Evolutionary conservation across 805 yeast genomes (phyloP).

Genomic region (Nakazawaea anatomiae): DNA sequence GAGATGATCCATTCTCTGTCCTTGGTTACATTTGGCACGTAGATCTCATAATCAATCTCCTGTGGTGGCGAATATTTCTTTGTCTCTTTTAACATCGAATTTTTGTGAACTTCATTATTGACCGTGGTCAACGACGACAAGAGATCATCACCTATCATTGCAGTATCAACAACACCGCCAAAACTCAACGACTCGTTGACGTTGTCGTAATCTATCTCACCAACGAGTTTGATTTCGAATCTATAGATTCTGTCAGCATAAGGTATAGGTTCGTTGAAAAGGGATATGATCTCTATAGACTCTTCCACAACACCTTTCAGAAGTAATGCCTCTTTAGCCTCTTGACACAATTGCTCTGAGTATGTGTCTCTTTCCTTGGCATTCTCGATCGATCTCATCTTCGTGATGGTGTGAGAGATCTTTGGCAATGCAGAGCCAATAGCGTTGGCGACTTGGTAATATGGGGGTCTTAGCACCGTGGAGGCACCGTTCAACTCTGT

Average conservation of each 20-base stretch:
- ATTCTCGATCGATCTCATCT: conserved; percentile 13
- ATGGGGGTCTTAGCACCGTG: conserved; percentile 34
- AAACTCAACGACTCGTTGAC: conserved; percentile 2
- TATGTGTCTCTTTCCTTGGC: conserved; percentile 13
- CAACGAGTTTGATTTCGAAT: conserved; percentile 9
- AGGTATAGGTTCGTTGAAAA: conserved; percentile 25
- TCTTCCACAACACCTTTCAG: conserved; percentile 22
- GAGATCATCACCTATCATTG: neutral
- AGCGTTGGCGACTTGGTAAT: conserved; percentile 40
- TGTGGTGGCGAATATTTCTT: conserved; percentile 8
- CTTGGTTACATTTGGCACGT: conserved; percentile 22
- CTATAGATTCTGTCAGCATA: conserved; percentile 26
- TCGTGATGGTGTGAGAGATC: conserved; percentile 27
- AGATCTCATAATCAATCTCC: conserved; percentile 20
- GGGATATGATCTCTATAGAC: conserved; percentile 19
- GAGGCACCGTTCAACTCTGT: conserved; percentile 33
- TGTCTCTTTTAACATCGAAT: conserved; percentile 15
- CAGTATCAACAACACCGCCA: neutral
- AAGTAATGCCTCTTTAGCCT: conserved; percentile 15
- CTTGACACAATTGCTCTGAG: conserved; percentile 16
- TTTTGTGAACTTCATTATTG: conserved; percentile 8
- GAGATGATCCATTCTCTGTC: conserved; percentile 32
- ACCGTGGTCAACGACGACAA: neutral
- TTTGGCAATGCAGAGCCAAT: conserved; percentile 46
- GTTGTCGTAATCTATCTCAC: conserved; percentile 19